Evolutionary conservation across 805 yeast genomes (phyloP).

Genomic region (Schwanniomyces occidentalis): DNA sequence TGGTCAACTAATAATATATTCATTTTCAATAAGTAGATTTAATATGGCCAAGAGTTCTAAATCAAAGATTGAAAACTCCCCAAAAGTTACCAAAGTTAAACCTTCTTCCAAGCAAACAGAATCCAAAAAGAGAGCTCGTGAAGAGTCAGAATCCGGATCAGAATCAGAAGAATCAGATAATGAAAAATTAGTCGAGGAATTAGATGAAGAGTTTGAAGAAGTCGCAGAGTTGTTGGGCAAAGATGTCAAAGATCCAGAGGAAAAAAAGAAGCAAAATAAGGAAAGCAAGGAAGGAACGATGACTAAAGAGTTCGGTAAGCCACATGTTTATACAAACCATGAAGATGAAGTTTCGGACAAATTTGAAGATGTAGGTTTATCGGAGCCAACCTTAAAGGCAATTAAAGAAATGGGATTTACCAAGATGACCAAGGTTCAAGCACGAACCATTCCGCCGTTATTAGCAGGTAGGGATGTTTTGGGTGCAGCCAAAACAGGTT

Average conservation of each 20-base stretch:
- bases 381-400: slow-evolving; percentile 80
- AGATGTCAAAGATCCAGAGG: slow-evolving; percentile 43
- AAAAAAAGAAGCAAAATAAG: slow-evolving; percentile 22
- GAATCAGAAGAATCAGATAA: slow-evolving; percentile 33
- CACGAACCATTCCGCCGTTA: slow-evolving; percentile 93
- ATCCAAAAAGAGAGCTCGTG: slow-evolving; percentile 25
- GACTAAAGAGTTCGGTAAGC: slow-evolving; percentile 28
- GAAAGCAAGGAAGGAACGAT: slow-evolving; percentile 21
- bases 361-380: slow-evolving; percentile 53
- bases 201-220: slow-evolving; percentile 59
- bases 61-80: slow-evolving; percentile 2
- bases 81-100: no score
- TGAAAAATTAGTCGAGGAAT: slow-evolving; percentile 50
- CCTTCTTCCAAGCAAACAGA: no score
- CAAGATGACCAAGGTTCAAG: slow-evolving; percentile 91
- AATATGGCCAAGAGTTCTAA: slow-evolving; percentile 4
- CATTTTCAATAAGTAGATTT: not conserved
- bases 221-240: slow-evolving; percentile 54
- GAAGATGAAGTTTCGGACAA: slow-evolving; percentile 31
- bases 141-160: slow-evolving; percentile 24
- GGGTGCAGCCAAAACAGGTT: slow-evolving; percentile 99
- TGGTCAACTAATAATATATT: not conserved
- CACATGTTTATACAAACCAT: slow-evolving; percentile 26
- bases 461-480: slow-evolving; percentile 95
- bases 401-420: slow-evolving; percentile 87